Evolutionary conservation across 2,329 filamentous ascomycete species (phyloP).

Genomic region (Hansfordia pulvinata): DNA sequence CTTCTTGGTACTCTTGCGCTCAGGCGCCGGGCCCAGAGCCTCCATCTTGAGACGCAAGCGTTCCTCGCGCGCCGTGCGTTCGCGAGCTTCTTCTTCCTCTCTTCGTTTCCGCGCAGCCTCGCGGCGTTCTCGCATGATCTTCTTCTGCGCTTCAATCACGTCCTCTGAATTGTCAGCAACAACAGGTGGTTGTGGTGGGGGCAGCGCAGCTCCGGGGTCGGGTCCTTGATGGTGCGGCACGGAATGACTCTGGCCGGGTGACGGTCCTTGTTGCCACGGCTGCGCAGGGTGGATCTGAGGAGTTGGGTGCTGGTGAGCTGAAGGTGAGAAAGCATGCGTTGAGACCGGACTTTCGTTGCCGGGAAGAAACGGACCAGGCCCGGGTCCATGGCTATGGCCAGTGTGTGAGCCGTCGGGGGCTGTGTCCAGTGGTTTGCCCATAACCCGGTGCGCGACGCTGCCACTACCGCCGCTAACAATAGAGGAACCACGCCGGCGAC

Average conservation of each 20-base stretch:
- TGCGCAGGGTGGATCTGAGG: constrained; percentile 13
- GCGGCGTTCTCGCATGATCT: constrained; percentile 58
- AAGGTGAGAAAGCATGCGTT: constrained; percentile 8
- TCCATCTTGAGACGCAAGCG: constrained; percentile 61
- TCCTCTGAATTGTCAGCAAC: no score
- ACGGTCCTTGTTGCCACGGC: constrained; percentile 26
- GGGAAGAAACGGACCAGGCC: no score
- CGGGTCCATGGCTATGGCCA: no score
- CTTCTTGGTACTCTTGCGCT: constrained; percentile 44
- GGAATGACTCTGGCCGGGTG: constrained; percentile 28
- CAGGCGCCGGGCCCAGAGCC: constrained; percentile 51
- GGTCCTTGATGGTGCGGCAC: constrained; percentile 23
- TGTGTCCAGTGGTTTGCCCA: constrained; percentile 29
- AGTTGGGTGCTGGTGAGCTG: no score
- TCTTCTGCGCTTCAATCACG: constrained; percentile 52
- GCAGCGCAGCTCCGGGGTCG: constrained; percentile 13
- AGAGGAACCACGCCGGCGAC: constrained; percentile 72
- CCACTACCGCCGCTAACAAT: constrained; percentile 83
- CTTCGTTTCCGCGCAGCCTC: constrained; percentile 57
- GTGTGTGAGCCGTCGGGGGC: no score
- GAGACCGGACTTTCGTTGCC: no score
- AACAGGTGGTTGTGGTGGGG: constrained; percentile 16
- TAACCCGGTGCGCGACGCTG: constrained; percentile 45
- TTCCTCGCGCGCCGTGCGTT: constrained; percentile 58
- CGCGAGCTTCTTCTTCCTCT: constrained; percentile 54